Conservation (phyloP, 768 basidiomycete species). For the Mycena floridula region DNA sequence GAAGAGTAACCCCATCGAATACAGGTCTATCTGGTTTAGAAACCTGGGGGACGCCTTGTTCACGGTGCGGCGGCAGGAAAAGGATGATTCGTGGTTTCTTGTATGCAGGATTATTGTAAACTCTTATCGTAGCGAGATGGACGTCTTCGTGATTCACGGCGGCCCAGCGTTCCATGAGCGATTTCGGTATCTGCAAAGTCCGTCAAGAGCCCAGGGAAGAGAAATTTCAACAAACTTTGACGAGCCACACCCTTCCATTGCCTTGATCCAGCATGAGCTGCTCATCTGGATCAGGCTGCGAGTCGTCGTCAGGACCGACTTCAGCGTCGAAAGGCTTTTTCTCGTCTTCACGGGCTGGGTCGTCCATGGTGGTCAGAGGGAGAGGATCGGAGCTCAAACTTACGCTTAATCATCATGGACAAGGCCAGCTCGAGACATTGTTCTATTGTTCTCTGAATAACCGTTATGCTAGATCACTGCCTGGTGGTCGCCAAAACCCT, state of each 20-base stretch:
- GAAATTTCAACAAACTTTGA: constrained; percentile 54
- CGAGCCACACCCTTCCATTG: constrained; percentile 75
- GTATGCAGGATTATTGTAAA: constrained; percentile 53
- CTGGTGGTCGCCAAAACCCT: constrained; percentile 51
- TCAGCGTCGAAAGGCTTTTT: constrained; percentile 69
- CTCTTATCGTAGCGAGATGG: constrained; percentile 79
- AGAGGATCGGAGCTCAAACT: no score
- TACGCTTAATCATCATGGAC: no score
- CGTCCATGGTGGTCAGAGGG: no score
- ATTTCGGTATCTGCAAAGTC: constrained; percentile 66
- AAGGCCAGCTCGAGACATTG: no score
- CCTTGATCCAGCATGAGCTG: constrained; percentile 73
- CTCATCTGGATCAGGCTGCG: constrained; percentile 76
- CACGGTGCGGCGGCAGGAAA: constrained; percentile 50
- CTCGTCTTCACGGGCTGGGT: constrained; percentile 44
- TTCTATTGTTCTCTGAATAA: no score
- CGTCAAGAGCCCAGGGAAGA: constrained; percentile 4
- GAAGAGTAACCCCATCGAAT: constrained; percentile 29
- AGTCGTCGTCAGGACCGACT: constrained; percentile 45
- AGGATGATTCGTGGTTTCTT: constrained; percentile 58
- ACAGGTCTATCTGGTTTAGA: constrained; percentile 14
- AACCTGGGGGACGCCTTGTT: constrained; percentile 3
- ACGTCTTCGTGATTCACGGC: constrained; percentile 65
- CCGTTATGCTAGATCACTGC: constrained; percentile 49
- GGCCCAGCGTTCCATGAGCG: constrained; percentile 84